Base-by-base conservation (phyloP, 805 yeast species). In the Teunomyces barrocoloradensis region DNA sequence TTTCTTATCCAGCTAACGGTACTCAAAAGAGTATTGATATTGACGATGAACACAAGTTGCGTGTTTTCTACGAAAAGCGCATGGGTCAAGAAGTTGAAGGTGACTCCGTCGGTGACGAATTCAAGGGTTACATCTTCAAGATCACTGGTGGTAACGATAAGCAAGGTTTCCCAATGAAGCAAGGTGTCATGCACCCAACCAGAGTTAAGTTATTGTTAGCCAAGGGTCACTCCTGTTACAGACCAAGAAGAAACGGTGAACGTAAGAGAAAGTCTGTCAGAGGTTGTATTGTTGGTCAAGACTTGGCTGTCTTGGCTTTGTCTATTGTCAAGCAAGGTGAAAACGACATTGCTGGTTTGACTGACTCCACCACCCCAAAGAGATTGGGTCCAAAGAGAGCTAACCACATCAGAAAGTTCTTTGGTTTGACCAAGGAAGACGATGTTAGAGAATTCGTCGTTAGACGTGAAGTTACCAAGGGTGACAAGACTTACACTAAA, bases 161-260 rank as follows among this genome's bases (percentile, higher is more conserved):
- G 82, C 99, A 94, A 84, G 99, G 99, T 82, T 94, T 94, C 97
- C 98, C 99, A 81, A 94, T 95, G 99, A 94, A 91, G 81, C 99
- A 95, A 81, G 99, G 99, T 87, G 99, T 94, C 61, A 81, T 94
- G 85, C 94, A 89, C 83, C 98, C 99, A 80, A 90, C 95, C 85
- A 95, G 99, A 86, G 98, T 94, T 68, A 90, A 88, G 77, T 85
- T 94, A 69, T 84, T 94, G 74, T 82, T 94, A 73, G 77, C 96
- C 65, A 85, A 89, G 80, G 96, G 92, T 71, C 86, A 81, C 82
- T 89, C 97, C 66, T 92, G 98, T 84, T 94, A 94, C 96, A 92
- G 99, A 85, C 95, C 96, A 78, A 94, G 99, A 85, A 89, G 98
- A 82, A 72, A 77, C 61, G 99, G 99, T 86, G 99, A 94, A 85